Percentiles rank a stretch among this genome's conserved stretches.
phyloP scores from a whole-genome alignment of 1,284 basidiomycete genomes.

The Ceratobasidium sp. region DNA sequence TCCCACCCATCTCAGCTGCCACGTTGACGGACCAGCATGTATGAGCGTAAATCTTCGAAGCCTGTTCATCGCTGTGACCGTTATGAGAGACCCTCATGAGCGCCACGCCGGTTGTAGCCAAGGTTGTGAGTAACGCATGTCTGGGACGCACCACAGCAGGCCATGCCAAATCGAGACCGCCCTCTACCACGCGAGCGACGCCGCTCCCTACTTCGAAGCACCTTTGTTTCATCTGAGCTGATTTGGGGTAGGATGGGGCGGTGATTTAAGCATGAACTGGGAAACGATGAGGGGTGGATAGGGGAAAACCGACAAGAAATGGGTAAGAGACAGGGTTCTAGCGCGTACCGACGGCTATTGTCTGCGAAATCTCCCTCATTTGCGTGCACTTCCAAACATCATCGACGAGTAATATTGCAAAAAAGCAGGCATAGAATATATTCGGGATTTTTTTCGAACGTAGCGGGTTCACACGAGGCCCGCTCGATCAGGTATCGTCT shows the following conservation, averaged over 20 bases:
- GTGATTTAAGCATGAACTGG: slow-evolving; percentile 1
- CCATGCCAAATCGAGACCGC: slow-evolving; percentile 37
- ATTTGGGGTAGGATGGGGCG: neutral
- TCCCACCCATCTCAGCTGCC: slow-evolving; percentile 6
- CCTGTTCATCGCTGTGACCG: slow-evolving; percentile 21
- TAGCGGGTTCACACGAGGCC: slow-evolving; percentile 33
- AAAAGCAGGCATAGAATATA: slow-evolving; percentile 35
- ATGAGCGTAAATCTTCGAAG: slow-evolving; percentile 2
- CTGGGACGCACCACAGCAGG: slow-evolving; percentile 26
- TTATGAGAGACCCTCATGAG: slow-evolving; percentile 7
- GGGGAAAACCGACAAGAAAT: slow-evolving; percentile 31
- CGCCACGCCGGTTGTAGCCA: slow-evolving; percentile 31
- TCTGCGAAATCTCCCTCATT: slow-evolving; percentile 17
- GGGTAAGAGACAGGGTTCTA: slow-evolving; percentile 15
- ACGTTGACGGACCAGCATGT: neutral
- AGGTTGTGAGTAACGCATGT: slow-evolving; percentile 13
- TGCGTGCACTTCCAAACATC: slow-evolving; percentile 30
- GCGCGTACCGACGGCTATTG: slow-evolving; percentile 9
- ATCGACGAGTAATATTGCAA: slow-evolving; percentile 38
- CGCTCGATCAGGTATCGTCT: slow-evolving; percentile 39
- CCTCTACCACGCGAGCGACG: slow-evolving; percentile 27
- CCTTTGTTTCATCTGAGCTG: slow-evolving; percentile 28
- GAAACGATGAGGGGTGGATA: slow-evolving; percentile 6
- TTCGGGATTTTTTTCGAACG: slow-evolving; percentile 36
- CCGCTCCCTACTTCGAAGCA: slow-evolving; percentile 20